Conservation (phyloP, 108 stramenopile genomes). For the Nitzschia inconspicua region DNA sequence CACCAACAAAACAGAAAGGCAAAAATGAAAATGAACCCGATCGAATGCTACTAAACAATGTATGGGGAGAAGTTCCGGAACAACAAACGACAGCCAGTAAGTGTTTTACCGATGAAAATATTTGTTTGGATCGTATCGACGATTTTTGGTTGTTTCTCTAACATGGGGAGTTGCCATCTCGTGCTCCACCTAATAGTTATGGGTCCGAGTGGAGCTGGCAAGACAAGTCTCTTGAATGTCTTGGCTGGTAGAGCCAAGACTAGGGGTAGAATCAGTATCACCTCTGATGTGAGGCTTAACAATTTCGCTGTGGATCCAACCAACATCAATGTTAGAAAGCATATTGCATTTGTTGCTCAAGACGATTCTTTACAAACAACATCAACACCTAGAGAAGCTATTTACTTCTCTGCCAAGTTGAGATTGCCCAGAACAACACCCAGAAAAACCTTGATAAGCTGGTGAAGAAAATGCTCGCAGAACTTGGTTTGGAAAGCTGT, state of each 20-base stretch:
- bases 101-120: constrained; percentile 53
- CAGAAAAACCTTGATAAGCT: constrained; percentile 57
- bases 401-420: constrained; percentile 79
- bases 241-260: constrained; percentile 63
- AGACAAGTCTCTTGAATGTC: constrained; percentile 78
- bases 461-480: constrained; percentile 66
- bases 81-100: constrained; percentile 61
- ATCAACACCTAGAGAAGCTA: constrained; percentile 81
- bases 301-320: constrained; percentile 50
- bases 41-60: constrained; percentile 43
- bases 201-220: constrained; percentile 22
- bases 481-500: constrained; percentile 62
- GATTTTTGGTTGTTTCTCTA: no score
- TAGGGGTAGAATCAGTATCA: constrained; percentile 32
- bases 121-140: no score
- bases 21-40: constrained; percentile 38
- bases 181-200: no score
- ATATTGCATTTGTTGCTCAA: constrained; percentile 87
- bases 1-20: constrained; percentile 30
- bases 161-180: no score
- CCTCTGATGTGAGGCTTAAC: constrained; percentile 62
- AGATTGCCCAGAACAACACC: constrained; percentile 53
- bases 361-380: constrained; percentile 77
- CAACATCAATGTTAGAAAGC: constrained; percentile 28
- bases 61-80: constrained; percentile 74